phyloP scores from a whole-genome alignment of 345 rosid species.

The Ceriops zippeliana region DNA sequence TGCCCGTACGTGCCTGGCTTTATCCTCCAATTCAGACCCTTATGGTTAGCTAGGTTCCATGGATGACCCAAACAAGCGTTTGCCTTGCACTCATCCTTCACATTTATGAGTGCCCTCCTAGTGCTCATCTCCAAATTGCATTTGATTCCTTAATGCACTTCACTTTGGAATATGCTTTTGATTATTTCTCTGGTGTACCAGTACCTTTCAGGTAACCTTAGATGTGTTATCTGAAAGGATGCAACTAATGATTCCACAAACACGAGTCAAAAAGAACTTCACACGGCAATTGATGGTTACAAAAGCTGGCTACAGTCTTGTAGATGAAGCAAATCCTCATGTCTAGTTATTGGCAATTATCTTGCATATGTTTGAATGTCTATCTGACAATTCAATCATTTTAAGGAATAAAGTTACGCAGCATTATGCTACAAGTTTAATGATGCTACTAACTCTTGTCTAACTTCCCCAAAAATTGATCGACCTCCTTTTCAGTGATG shows the following conservation, averaged over 20 bases:
- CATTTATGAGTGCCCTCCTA: not conserved
- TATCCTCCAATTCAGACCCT: not conserved
- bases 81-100: conserved; percentile 10
- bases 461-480: no score
- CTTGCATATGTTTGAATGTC: no score
- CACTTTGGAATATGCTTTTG: conserved; percentile 19
- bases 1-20: not conserved
- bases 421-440: no score
- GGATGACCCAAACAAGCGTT: conserved; percentile 13
- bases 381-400: no score
- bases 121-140: conserved; percentile 14
- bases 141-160: conserved; percentile 23
- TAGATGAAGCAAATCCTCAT: no score
- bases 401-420: no score
- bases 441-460: no score
- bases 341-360: no score
- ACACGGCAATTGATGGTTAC: no score
- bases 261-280: no score
- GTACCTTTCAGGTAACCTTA: not conserved
- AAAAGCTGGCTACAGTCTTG: no score
- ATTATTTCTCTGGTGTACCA: not conserved
- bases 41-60: conserved; percentile 4
- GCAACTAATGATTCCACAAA: not conserved
- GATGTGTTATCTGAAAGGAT: not conserved
- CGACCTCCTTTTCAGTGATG: no score